Conservation (phyloP, 345 rosid genomes). For the Combretum micranthum region DNA sequence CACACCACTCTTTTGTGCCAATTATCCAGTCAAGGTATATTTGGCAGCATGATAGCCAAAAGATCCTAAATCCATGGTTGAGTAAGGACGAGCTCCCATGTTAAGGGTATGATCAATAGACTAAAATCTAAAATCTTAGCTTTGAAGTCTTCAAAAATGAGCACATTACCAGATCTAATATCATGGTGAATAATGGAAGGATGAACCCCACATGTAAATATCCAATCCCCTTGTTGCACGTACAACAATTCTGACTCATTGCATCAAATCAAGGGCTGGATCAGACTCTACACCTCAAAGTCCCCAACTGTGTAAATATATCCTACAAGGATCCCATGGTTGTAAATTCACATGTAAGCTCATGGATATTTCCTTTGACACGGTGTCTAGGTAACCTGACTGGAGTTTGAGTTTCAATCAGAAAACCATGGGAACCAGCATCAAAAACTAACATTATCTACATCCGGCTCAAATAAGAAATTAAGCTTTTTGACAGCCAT, state of each 20-base stretch:
- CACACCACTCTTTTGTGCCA: constrained; percentile 8
- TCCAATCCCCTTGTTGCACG: constrained; percentile 33
- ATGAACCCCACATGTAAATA: constrained; percentile 30
- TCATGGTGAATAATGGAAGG: constrained; percentile 21
- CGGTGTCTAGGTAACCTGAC: constrained; percentile 30
- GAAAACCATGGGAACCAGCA: constrained; percentile 30
- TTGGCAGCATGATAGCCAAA: constrained; percentile 41
- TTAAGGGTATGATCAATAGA: constrained; percentile 25
- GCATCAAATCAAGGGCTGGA: constrained; percentile 25
- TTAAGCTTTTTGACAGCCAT: constrained; percentile 34
- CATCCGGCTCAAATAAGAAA: constrained; percentile 24
- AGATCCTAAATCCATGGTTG: constrained; percentile 33
- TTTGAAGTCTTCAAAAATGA: no score
- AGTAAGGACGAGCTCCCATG: constrained; percentile 30
- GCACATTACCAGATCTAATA: no score
- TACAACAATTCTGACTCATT: constrained; percentile 25
- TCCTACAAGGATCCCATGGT: constrained; percentile 31
- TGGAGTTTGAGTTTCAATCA: constrained; percentile 27
- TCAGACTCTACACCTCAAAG: constrained; percentile 33
- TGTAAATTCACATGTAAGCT: constrained; percentile 23
- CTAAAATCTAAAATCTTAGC: constrained; percentile 28
- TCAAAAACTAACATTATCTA: constrained; percentile 15
- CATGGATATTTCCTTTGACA: constrained; percentile 19
- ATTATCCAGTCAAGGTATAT: constrained; percentile 35
- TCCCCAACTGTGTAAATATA: constrained; percentile 28